Conservation (phyloP, 306 rosid genomes). For the Cyclanthera cordifolia region DNA sequence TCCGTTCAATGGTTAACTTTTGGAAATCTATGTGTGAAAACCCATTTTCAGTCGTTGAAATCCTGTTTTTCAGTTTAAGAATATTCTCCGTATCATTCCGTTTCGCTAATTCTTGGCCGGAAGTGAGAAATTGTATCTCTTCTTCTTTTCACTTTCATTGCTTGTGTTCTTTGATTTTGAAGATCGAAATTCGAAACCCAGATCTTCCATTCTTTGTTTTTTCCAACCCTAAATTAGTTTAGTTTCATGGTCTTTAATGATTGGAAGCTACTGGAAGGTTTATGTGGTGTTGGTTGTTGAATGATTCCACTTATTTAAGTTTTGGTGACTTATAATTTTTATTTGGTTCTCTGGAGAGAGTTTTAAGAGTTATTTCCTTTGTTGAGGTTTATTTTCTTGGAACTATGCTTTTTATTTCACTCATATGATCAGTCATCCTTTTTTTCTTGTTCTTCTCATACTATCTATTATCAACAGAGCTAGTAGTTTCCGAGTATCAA, state of each 20-base stretch:
- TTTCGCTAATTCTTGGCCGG: not conserved
- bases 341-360: conserved; percentile 1
- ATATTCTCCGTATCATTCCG: not conserved
- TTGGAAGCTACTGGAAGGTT: not conserved
- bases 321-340: not conserved
- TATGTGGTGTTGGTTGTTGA: not conserved
- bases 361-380: not conserved
- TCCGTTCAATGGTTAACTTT: not conserved
- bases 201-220: not conserved
- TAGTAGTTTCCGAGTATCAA: not conserved
- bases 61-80: not conserved
- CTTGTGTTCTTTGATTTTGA: not conserved
- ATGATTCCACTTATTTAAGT: not conserved
- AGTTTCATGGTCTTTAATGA: not conserved
- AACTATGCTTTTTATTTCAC: not conserved
- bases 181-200: not conserved
- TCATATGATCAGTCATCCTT: not conserved
- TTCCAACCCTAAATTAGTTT: not conserved
- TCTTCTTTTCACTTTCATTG: not conserved
- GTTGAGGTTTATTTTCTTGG: conserved; percentile 1
- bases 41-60: not conserved
- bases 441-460: not conserved
- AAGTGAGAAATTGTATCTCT: not conserved
- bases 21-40: not conserved
- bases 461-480: not conserved